A percentile compares a stretch with the other conserved stretches of the same genome.
These are phyloP conservation scores for Houttuynia cordata DNA, from an alignment of 164 flowering plant genomes.

Conservation along the genomic window DNA sequence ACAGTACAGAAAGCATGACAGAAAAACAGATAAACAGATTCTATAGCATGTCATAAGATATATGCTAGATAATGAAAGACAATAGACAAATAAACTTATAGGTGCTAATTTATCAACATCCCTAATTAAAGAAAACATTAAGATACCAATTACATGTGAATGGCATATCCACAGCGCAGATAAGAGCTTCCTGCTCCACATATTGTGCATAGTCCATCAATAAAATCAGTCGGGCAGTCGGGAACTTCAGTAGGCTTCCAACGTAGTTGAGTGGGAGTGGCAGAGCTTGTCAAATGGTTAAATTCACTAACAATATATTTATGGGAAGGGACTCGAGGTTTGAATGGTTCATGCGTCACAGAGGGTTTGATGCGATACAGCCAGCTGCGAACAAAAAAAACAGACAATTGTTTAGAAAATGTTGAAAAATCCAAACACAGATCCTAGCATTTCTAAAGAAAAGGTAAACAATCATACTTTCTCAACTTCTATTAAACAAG, in stretches of 20 bases:
- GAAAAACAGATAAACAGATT: not conserved
- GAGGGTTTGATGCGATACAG: slow-evolving; percentile 84
- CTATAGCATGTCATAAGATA: not conserved
- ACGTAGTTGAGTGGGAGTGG: slow-evolving; percentile 76
- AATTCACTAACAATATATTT: slow-evolving; percentile 65
- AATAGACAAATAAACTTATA: no score
- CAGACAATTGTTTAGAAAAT: not conserved
- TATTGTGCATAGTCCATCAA: slow-evolving; percentile 72
- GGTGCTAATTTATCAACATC: no score
- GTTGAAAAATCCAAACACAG: not conserved
- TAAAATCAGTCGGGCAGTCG: slow-evolving; percentile 63
- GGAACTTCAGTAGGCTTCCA: slow-evolving; percentile 78
- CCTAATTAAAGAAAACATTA: not conserved
- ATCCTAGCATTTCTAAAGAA: no score
- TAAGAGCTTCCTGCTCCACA: slow-evolving; percentile 92
- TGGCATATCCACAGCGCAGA: slow-evolving; percentile 85
- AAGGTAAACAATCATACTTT: no score
- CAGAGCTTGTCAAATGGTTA: slow-evolving; percentile 40
- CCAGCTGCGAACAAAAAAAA: slow-evolving; percentile 47
- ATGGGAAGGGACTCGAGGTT: slow-evolving; percentile 45
- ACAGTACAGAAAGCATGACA: not conserved
- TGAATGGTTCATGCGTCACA: slow-evolving; percentile 89
- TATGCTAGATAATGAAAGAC: no score
- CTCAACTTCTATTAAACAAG: no score
- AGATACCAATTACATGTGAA: slow-evolving; percentile 73